Base-by-base conservation (phyloP, 768 basidiomycete genomes). In the Pisolithus sp. region DNA sequence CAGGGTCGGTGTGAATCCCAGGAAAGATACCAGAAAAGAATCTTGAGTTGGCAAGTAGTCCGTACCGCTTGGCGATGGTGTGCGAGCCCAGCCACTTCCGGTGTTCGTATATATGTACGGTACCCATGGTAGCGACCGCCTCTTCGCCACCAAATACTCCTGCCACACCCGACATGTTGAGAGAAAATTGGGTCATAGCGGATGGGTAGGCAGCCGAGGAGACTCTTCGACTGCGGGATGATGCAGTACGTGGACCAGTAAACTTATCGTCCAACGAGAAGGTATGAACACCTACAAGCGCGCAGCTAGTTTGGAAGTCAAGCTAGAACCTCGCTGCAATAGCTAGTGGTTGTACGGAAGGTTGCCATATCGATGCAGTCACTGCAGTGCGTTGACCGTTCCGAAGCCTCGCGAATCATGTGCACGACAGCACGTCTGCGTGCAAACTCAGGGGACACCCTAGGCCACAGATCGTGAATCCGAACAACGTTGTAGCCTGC, bases 141-240 rank as follows among this genome's bases (percentile, higher is more conserved):
- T 71, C 69, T 23, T 67, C 60, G 7, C 71, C 64, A 3, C 71
- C 71, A 10, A 72, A 65, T 50, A 71, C 68, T 34, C 68, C 67
- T 24, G 64, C 63, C 7, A 71, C 57, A 12, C 62, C 71, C 6
- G 65, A 64, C 1, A 61, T 48, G 45, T 65, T 50, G 40, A 70
- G 63, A 8, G 51, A 59, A 43, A 63, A 57, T 2, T 34, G 23
- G 44, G 60, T 18, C 46, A 47, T 47, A 28, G 4, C 7, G 43
- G 26, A 7, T 21, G 43, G 18, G 12, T 18, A 21, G 21, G 39
- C 39, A 9, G n/a, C n/a, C n/a, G n/a, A n/a, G n/a, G n/a, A n/a
- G n/a, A n/a, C 39, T 40, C 31, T 12, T 34, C 12, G 12, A 12
- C 31, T 34, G 31, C 5, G 13, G 13, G 31, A 34, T 13, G 13